Base-by-base conservation (phyloP, 768 basidiomycete genomes). In the Sporobolomyces roseus region DNA sequence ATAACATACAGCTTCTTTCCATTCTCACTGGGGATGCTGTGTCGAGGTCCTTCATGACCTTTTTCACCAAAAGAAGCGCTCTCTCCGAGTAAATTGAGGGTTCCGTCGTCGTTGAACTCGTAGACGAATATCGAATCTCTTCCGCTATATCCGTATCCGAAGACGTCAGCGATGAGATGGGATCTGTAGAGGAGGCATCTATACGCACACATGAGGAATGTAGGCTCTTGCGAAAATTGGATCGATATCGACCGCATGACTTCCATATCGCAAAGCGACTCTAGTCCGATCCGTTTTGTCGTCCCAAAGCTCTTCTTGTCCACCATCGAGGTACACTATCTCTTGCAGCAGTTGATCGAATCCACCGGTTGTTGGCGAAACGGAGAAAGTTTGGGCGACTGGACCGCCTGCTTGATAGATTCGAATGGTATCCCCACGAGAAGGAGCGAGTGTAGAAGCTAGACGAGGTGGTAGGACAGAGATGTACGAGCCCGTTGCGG, bases 371-470 rank as follows among this genome's bases (percentile, higher is more conserved):
- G 48, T 3, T 1, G 45, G 7, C 19, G 60, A 66, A 0, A 60
- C 25, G 1, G 66, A 46, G 53, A 75, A 74, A 7, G 75, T 48
- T 49, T 77, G 75, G 0, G 74, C 76, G n/a, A 74, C 74, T 0
- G 76, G 76, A 2, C 76, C 76, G n/a, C 76, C 76, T 21, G 74
- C 74, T 8, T 74, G 74, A 61, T 76, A 76, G 43, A 77, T 61
- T 23, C 71, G 63, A 33, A 43, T 12, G 29, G n/a, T n/a, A 30
- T 14, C n/a, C n/a, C n/a, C n/a, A n/a, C n/a, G n/a, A n/a, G n/a
- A n/a, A n/a, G n/a, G n/a, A n/a, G n/a, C 8, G 45, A 48, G 45
- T 17, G 45, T 32, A 19, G 60, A 32, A 27, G 43, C 17, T 21
- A 27, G 58, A 9, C 43, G 49, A 4, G 46, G 59, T 8, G 72